A percentile compares a stretch with the other conserved stretches of the same genome.
Evolutionary conservation across 228 moss, liverwort and hornwort genomes (phyloP).

Genomic region (Sphagnum magellanicum): DNA sequence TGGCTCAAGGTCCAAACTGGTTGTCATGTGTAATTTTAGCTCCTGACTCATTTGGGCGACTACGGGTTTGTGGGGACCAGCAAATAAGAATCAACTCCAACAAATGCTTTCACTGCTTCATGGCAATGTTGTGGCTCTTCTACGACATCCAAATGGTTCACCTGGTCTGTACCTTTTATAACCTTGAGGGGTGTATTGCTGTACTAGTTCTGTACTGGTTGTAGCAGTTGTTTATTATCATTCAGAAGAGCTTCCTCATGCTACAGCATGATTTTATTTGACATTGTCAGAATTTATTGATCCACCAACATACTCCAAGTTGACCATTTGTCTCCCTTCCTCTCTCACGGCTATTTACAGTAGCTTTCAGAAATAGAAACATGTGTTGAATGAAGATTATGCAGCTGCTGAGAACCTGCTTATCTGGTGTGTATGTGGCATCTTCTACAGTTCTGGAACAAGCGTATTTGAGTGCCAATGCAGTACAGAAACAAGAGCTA

Average conservation of each 20-base stretch:
- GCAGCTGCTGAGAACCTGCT: neutral
- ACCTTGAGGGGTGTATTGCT: neutral
- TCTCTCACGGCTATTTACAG: no score
- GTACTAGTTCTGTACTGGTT: neutral
- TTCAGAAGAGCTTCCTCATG: neutral
- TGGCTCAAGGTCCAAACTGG: no score
- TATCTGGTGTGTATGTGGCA: conserved; percentile 19
- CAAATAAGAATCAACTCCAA: conserved; percentile 72
- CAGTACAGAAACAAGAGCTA: conserved; percentile 71
- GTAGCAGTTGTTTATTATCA: neutral
- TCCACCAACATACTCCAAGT: no score
- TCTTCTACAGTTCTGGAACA: conserved; percentile 62
- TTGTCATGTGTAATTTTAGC: no score
- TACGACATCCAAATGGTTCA: conserved; percentile 95
- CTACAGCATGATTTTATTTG: no score
- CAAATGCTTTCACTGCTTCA: conserved; percentile 72
- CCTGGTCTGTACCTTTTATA: conserved; percentile 47
- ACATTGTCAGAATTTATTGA: no score
- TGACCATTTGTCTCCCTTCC: no score
- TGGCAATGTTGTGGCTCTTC: conserved; percentile 80
- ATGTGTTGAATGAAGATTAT: neutral
- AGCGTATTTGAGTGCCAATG: conserved; percentile 75
- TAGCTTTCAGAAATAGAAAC: no score
- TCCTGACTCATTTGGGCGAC: no score
- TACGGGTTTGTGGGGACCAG: conserved; percentile 17